Percentiles rank a stretch among this genome's conserved stretches.
These are phyloP conservation scores for Tolypocladium capitatum DNA, from an alignment of 2,329 filamentous ascomycete genomes.

Conservation along the genomic window DNA sequence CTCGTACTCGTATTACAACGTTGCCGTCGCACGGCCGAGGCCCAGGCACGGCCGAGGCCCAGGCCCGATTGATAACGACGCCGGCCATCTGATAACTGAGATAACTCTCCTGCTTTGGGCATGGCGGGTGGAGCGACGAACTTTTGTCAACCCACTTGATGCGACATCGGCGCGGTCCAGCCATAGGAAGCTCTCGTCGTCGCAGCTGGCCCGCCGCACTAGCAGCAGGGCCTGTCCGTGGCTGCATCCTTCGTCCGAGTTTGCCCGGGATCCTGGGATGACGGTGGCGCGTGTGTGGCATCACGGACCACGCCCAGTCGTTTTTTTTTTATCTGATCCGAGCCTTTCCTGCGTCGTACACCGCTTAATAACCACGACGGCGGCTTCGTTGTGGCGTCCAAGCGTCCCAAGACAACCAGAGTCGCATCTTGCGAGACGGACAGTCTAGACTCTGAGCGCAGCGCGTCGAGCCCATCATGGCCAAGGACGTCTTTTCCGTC, in stretches of 20 bases:
- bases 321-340: slow-evolving; percentile 1
- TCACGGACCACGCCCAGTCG: neutral
- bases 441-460: neutral
- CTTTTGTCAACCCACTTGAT: no score
- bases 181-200: neutral
- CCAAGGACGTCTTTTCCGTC: slow-evolving; percentile 60
- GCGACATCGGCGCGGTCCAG: no score
- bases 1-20: no score
- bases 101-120: no score
- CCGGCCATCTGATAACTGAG: slow-evolving; percentile 1
- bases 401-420: neutral
- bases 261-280: no score
- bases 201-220: neutral
- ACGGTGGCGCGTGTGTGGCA: no score
- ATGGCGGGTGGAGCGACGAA: no score
- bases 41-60: neutral
- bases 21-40: no score
- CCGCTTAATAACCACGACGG: neutral
- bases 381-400: neutral
- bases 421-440: neutral
- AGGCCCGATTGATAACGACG: neutral
- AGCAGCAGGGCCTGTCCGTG: neutral
- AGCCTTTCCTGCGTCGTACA: neutral
- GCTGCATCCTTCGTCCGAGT: no score
- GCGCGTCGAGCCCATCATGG: slow-evolving; percentile 25